Evolutionary conservation across 371 early-diverging fungal genomes (phyloP), one percentile per base, ranked within the genome.

Genomic region (Apophysomyces variabilis): DNA sequence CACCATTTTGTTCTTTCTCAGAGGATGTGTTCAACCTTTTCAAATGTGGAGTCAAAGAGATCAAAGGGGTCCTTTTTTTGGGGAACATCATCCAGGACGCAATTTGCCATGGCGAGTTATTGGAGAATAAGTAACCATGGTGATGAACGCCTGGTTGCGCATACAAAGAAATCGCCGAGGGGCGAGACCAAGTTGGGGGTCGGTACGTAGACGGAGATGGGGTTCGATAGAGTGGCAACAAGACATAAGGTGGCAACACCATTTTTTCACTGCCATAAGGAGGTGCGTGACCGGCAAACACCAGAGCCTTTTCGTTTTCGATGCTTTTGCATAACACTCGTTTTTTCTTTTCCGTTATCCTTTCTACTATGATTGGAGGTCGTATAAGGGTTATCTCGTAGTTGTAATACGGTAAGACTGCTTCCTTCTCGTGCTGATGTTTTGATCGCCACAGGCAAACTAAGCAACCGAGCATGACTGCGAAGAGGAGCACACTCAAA

Each of bases 281-380:
- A 21, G 54, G 54, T 50, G 54, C 21, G n/a, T 50, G 54, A 50
- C 21, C 21, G 7, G 54, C 21, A 50, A 26, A 50, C 54, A 50
- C 54, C 54, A 50, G 21, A 26, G 18, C 16, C 21, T 13, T n/a
- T 16, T n/a, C 9, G 21, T 21, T 50, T 5, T n/a, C n/a, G 21
- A 50, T 50, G 4, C 54, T 21, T 50, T 50, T 50, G 54, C 54
- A 50, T 50, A 50, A 21, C 54, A 50, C 54, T 50, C 54, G 54
- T 21, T n/a, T 50, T 50, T 26, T 50, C 11, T 50, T 50, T 21
- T n/a, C 21, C 21, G 54, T 18, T 7, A 50, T 26, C 21, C 54
- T 16, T 50, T 26, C 18, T 50, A 26, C 54, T 21, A 21, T 50
- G 18, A 5, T 50, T 16, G 54, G 54, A 0, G 54, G 54, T 26